Evolutionary conservation across 2,329 filamentous ascomycete species (phyloP).

Genomic region (Sphaerulina musiva): DNA sequence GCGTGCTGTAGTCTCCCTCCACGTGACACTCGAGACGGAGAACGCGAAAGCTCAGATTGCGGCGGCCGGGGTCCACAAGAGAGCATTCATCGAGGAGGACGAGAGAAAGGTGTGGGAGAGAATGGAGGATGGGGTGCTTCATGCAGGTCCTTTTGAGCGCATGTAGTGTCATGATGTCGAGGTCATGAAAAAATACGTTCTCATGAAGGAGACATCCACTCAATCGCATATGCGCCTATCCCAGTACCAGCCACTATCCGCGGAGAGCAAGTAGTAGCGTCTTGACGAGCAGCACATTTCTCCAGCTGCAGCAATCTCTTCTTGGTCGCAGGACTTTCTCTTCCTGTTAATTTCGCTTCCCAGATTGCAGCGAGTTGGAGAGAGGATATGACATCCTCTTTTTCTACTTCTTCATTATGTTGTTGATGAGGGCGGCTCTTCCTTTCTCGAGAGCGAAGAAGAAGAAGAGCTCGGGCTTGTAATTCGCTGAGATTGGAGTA

Average conservation of each 20-base stretch:
- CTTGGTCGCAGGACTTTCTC: slow-evolving; percentile 14
- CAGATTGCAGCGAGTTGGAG: neutral
- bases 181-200: neutral
- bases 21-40: slow-evolving; percentile 8
- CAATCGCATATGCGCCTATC: neutral
- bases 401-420: no score
- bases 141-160: slow-evolving; percentile 9
- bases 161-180: neutral
- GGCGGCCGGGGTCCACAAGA: slow-evolving; percentile 1
- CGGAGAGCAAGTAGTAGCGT: neutral
- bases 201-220: neutral
- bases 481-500: slow-evolving; percentile 20
- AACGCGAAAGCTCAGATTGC: slow-evolving; percentile 6
- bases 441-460: neutral
- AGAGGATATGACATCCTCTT: slow-evolving; percentile 5
- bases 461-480: slow-evolving; percentile 14
- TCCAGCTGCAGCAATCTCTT: slow-evolving; percentile 16
- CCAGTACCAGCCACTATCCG: neutral
- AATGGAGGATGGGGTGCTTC: slow-evolving; percentile 6
- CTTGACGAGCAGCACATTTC: slow-evolving; percentile 12
- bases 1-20: neutral
- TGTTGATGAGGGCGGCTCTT: no score
- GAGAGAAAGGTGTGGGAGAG: slow-evolving; percentile 7
- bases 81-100: neutral
- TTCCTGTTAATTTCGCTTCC: slow-evolving; percentile 12